phyloP scores from a whole-genome alignment of 2,329 filamentous ascomycete species.

The Aspergillus arachidicola region DNA sequence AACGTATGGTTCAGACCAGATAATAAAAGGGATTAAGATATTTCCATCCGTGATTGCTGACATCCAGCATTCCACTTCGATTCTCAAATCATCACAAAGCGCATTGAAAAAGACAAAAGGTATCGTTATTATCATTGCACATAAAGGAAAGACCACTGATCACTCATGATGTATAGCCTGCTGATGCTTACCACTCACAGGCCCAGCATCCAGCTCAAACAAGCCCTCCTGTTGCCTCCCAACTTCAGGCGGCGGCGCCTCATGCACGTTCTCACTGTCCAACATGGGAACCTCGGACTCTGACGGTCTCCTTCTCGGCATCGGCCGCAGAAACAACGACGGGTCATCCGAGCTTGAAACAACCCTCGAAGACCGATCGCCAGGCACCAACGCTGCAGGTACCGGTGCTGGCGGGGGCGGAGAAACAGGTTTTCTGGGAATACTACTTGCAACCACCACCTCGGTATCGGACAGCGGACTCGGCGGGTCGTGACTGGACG shows the following conservation, averaged over 20 bases:
- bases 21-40: background rate
- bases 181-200: slow-evolving; percentile 20
- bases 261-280: slow-evolving; percentile 26
- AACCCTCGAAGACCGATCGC: slow-evolving; percentile 4
- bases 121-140: slow-evolving; percentile 7
- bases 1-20: background rate
- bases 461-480: background rate
- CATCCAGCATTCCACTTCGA: background rate
- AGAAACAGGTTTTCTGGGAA: slow-evolving; percentile 20
- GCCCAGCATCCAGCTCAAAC: slow-evolving; percentile 27
- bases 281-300: slow-evolving; percentile 27
- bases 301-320: slow-evolving; percentile 8
- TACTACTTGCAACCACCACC: background rate
- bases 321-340: slow-evolving; percentile 16
- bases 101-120: background rate
- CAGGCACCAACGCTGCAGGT: slow-evolving; percentile 14
- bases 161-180: slow-evolving; percentile 21
- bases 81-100: background rate
- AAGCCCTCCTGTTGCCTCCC: slow-evolving; percentile 3
- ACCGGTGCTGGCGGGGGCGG: slow-evolving; percentile 8
- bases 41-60: background rate
- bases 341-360: slow-evolving; percentile 1
- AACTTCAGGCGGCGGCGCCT: slow-evolving; percentile 15
- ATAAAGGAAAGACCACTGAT: background rate
- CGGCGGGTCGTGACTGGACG: background rate